Percentiles rank a stretch among this genome's conserved stretches.
These are phyloP conservation scores for Geotrichum candidum DNA, from an alignment of 1,139 yeast genomes.

Conservation along the genomic window DNA sequence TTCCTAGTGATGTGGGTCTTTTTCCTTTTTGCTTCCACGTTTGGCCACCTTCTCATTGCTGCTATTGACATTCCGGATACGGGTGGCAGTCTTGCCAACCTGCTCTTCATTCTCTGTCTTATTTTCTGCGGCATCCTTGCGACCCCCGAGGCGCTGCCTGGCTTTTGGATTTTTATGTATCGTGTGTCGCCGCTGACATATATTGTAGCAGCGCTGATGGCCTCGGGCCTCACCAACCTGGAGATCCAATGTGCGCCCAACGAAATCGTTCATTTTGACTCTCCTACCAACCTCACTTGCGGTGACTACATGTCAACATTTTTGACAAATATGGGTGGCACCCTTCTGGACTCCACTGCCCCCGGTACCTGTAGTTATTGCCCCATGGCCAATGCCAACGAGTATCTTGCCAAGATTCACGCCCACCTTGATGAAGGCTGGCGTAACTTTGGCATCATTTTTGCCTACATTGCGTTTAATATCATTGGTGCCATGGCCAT, in stretches of 20 bases:
- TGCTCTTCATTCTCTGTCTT: slow-evolving; percentile 61
- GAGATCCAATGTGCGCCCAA: slow-evolving; percentile 47
- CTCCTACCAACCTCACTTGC: slow-evolving; percentile 60
- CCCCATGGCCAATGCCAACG: slow-evolving; percentile 48
- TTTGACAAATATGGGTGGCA: slow-evolving; percentile 44
- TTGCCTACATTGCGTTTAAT: slow-evolving; percentile 49
- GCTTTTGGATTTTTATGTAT: slow-evolving; percentile 67
- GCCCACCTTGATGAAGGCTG: slow-evolving; percentile 46
- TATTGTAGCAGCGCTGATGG: slow-evolving; percentile 52
- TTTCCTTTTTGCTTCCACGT: slow-evolving; percentile 54
- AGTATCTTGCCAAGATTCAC: slow-evolving; percentile 43
- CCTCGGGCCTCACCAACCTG: slow-evolving; percentile 49
- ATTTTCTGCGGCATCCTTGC: slow-evolving; percentile 81
- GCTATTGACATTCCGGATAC: slow-evolving; percentile 60
- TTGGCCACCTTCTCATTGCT: slow-evolving; percentile 61
- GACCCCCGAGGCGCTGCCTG: slow-evolving; percentile 50
- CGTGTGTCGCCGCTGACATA: slow-evolving; percentile 66
- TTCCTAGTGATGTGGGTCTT: slow-evolving; percentile 54
- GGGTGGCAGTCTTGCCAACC: slow-evolving; percentile 62
- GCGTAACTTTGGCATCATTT: slow-evolving; percentile 55
- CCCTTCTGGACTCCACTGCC: slow-evolving; percentile 47
- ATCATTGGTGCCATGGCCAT: slow-evolving; percentile 56
- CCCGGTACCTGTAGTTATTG: slow-evolving; percentile 57
- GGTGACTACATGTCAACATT: slow-evolving; percentile 43
- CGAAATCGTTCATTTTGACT: slow-evolving; percentile 50